Base-by-base conservation (phyloP, 2,329 filamentous ascomycete species). In the Talaromyces sp. region DNA sequence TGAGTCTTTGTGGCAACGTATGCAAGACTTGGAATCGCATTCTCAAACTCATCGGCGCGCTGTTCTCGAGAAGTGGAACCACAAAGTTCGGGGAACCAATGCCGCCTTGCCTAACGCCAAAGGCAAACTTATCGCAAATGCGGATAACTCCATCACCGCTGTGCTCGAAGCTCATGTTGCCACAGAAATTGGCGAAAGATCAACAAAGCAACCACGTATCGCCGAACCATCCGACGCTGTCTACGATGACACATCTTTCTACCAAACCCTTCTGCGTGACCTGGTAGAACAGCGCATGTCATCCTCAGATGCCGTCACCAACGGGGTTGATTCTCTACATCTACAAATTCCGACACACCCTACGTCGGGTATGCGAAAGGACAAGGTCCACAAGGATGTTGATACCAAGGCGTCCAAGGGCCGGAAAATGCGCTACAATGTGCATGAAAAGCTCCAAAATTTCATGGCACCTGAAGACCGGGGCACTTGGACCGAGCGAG, bases 401-500 rank as follows among this genome's bases (percentile, higher is more conserved):
- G 95, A 99, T 75, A 93, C 93, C 21, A 95, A 93, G 74, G 95
- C 95, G 0, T 96, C 91, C 74, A 98, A 98, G 78, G 95, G 95
- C 5, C 83, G 95, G 57, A 97, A 97, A 80, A 85, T 99, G 83
- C 84, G 92, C 42, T 99, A 93, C 77, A 95, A 91, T 16, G 92
- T 97, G 52, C 93, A 98, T 73, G 93, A 98, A 80, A 98, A 98
- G 81, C 77, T 99, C 71, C 91, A 96, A 79, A 97, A 97, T 76
- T 98, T 98, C 73, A 97, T 97, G 92, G 93, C 93, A 11, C 88
- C 92, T 0, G 92, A 97, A 74, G 90, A 96, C 73, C 82, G 91
- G 60, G 83, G 89, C 3, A 77, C 76, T 16, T 99, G 95, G 95
- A 90, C 91, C 65, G 86, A 89, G 67, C 84, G 86, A 64, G 92